Evolutionary conservation across 495 filamentous ascomycete species (phyloP).

Genomic region (Penicillium antarcticum): DNA sequence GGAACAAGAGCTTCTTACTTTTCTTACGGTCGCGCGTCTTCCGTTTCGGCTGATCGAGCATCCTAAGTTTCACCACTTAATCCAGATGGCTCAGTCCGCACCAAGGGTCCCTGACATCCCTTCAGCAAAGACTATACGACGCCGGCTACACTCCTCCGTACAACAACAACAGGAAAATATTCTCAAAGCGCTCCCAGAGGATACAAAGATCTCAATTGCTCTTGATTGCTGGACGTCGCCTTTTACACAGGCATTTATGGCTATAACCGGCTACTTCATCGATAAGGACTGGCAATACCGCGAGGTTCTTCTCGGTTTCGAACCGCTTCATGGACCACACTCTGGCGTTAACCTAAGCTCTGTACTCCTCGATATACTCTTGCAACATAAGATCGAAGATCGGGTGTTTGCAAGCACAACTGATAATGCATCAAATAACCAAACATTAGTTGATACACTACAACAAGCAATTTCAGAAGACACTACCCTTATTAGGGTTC

Average conservation of each 20-base stretch:
- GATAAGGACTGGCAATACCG: not conserved
- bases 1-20: conserved; percentile 3
- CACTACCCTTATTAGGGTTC: conserved; percentile 5
- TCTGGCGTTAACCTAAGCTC: conserved; percentile 7
- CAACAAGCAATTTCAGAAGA: conserved; percentile 5
- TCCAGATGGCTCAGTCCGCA: not conserved
- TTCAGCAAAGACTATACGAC: no score
- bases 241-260: conserved; percentile 9
- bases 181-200: no score
- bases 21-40: not conserved
- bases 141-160: no score
- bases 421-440: conserved; percentile 12
- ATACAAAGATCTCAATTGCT: not conserved
- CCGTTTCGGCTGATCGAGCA: not conserved
- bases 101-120: no score
- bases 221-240: conserved; percentile 11
- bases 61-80: not conserved
- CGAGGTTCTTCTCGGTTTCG: conserved; percentile 12
- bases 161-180: no score
- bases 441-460: conserved; percentile 6
- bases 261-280: conserved; percentile 1
- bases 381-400: conserved; percentile 5
- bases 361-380: conserved; percentile 1
- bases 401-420: conserved; percentile 9
- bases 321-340: conserved; percentile 3